phyloP scores from a whole-genome alignment of 2,329 filamentous ascomycete genomes.

The Juglanconis oblonga region DNA sequence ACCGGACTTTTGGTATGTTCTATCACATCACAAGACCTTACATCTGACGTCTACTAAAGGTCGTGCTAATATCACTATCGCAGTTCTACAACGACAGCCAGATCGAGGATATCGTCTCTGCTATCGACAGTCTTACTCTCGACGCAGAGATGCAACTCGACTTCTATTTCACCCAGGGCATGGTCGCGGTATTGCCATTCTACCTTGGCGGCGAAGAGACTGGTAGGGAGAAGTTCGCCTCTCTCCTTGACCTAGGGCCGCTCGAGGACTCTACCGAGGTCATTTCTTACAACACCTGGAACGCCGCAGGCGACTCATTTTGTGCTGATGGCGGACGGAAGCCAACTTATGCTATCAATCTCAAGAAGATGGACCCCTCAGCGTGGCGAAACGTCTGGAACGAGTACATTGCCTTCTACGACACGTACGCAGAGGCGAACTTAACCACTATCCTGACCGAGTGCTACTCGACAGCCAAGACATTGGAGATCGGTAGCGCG shows the following conservation, averaged over 20 bases:
- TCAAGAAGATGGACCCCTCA: slow-evolving; percentile 31
- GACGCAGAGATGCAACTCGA: slow-evolving; percentile 10
- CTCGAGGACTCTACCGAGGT: slow-evolving; percentile 24
- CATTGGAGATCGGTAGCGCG: slow-evolving; percentile 20
- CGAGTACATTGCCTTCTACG: slow-evolving; percentile 34
- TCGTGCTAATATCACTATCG: no score
- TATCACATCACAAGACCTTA: no score
- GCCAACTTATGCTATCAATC: slow-evolving; percentile 33
- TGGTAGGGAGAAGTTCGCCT: slow-evolving; percentile 30
- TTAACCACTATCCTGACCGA: slow-evolving; percentile 30
- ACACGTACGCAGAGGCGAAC: slow-evolving; percentile 28
- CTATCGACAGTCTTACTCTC: slow-evolving; percentile 30
- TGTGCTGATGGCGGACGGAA: slow-evolving; percentile 36
- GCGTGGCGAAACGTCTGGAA: slow-evolving; percentile 39
- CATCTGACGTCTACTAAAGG: no score
- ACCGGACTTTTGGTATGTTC: slow-evolving; percentile 33
- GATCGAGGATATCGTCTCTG: slow-evolving; percentile 41
- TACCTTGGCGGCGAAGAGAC: slow-evolving; percentile 30
- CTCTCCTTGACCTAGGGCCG: slow-evolving; percentile 33
- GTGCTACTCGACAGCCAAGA: slow-evolving; percentile 34
- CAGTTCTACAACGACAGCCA: slow-evolving; percentile 33
- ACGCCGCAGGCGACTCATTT: slow-evolving; percentile 34
- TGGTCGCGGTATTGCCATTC: slow-evolving; percentile 5
- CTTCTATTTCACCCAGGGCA: not conserved
- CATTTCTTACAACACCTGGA: slow-evolving; percentile 36